Evolutionary conservation across 306 rosid species (phyloP).

Genomic region (Cicer pinnatifidum): DNA sequence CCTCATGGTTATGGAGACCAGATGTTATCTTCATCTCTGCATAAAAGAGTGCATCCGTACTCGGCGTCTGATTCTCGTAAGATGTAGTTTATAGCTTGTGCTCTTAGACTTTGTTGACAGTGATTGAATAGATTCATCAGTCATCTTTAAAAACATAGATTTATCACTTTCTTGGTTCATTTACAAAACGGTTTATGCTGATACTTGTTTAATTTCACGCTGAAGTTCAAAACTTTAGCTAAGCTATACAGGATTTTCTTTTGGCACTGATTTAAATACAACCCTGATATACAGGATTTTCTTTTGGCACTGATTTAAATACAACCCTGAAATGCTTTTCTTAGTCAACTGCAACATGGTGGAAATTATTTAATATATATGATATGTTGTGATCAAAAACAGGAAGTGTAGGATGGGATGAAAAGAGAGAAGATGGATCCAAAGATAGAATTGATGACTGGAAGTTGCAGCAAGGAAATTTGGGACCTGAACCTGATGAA

Average conservation of each 20-base stretch:
- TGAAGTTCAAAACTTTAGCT: neutral
- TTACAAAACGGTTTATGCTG: neutral
- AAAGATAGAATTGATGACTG: slow-evolving; percentile 88
- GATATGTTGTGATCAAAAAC: slow-evolving; percentile 38
- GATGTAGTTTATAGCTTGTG: slow-evolving; percentile 1
- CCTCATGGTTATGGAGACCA: slow-evolving; percentile 77
- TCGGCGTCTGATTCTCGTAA: slow-evolving; percentile 71
- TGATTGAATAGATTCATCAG: neutral
- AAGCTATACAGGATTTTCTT: neutral
- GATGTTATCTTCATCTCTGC: slow-evolving; percentile 69
- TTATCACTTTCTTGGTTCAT: neutral
- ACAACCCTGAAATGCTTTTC: slow-evolving; percentile 5
- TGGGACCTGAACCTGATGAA: slow-evolving; percentile 81
- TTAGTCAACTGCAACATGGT: neutral
- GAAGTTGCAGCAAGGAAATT: slow-evolving; percentile 91
- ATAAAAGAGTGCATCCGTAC: slow-evolving; percentile 78
- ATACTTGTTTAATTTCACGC: neutral
- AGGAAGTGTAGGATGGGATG: slow-evolving; percentile 88
- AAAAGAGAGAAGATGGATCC: slow-evolving; percentile 59
- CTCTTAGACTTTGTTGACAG: slow-evolving; percentile 30
- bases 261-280: neutral
- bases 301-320: neutral
- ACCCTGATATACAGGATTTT: no score
- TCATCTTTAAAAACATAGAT: neutral
- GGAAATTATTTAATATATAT: slow-evolving; percentile 1